Percentiles rank a stretch among this genome's conserved stretches.
phyloP scores from a whole-genome alignment of 805 yeast species.

The Candida takata region DNA sequence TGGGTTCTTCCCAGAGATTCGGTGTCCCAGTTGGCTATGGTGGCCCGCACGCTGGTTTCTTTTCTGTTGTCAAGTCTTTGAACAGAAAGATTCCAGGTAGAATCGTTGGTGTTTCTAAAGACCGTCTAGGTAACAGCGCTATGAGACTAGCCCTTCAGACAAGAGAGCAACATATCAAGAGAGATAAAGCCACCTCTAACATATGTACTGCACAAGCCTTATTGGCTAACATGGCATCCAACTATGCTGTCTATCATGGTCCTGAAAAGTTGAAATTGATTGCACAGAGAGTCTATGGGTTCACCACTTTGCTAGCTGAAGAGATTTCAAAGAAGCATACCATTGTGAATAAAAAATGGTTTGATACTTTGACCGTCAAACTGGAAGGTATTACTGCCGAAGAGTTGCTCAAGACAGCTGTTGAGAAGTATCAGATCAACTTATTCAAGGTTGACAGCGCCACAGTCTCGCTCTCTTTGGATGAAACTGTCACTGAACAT shows the following conservation, averaged over 20 bases:
- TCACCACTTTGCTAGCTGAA: conserved; percentile 64
- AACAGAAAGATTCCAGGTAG: conserved; percentile 96
- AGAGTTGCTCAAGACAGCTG: conserved; percentile 50
- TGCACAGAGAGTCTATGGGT: conserved; percentile 68
- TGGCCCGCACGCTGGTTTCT: conserved; percentile 98
- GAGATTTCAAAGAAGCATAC: conserved; percentile 42
- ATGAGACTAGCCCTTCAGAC: conserved; percentile 92
- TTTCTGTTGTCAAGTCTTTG: conserved; percentile 73
- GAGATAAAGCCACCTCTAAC: conserved; percentile 96
- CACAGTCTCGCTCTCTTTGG: conserved; percentile 75
- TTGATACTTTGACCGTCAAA: conserved; percentile 78
- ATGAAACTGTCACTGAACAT: conserved; percentile 67
- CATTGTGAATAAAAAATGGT: conserved; percentile 57
- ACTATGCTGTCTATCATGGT: conserved; percentile 95
- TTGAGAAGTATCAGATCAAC: conserved; percentile 60
- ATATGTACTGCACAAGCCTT: conserved; percentile 98
- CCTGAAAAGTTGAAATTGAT: conserved; percentile 76
- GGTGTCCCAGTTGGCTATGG: conserved; percentile 98
- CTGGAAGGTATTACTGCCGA: conserved; percentile 47
- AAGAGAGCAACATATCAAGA: conserved; percentile 94
- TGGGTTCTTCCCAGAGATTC: conserved; percentile 91
- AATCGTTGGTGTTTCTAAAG: conserved; percentile 88
- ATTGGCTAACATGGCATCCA: conserved; percentile 90
- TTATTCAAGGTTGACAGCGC: conserved; percentile 57
- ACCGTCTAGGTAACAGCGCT: conserved; percentile 85